Base-by-base conservation (phyloP, 257 asterid genomes). In the Ajuga chamaepitys region DNA sequence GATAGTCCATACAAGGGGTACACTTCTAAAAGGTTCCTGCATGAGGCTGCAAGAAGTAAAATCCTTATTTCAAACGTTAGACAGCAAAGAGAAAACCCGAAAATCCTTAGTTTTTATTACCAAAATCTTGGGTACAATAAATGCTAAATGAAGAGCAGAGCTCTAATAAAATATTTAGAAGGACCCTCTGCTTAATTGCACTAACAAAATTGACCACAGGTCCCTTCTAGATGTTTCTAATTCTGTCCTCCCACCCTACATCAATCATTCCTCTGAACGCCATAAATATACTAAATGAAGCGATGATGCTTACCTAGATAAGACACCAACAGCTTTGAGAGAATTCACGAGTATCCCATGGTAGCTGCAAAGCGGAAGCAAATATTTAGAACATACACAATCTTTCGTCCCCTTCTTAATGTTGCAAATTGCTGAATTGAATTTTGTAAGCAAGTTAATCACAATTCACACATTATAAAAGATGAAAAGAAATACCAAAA, bases 1-100 rank as follows among this genome's bases (percentile, higher is more conserved):
- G 70, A 92, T 80, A 24, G 93, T 86, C 98, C 98, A 92, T 70
- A 92, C 74, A 51, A 92, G 71, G 55, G 97, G 96, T 67, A 85
- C 78, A 52, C 74, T 71, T 77, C 66, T 82, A 71, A 89, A 92
- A 57, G 98, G 98, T 58, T 87, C 98, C 93, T 83, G 95, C 95
- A 82, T 81, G 60, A 92, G 84, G 72, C 98, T 92, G 92, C 66
- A 73, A 70, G 61, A 76, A 74, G 80, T 84, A 81, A 78, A 79
- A 74, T 67, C 74, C 63, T 80, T 70, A 74, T 67, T 74, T 73
- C 56, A n/a, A n/a, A n/a, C n/a, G 70, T 69, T 38, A 30, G 54
- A 63, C 48, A 70, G 40, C 28, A 30, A 13, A 72, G 9, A 34
- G 17, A 26, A 21, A 59, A 50, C 24, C 38, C 22, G 24, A 59